Base-by-base conservation (phyloP, 2,329 filamentous ascomycete species). In the Sclerotinia spermophila region DNA sequence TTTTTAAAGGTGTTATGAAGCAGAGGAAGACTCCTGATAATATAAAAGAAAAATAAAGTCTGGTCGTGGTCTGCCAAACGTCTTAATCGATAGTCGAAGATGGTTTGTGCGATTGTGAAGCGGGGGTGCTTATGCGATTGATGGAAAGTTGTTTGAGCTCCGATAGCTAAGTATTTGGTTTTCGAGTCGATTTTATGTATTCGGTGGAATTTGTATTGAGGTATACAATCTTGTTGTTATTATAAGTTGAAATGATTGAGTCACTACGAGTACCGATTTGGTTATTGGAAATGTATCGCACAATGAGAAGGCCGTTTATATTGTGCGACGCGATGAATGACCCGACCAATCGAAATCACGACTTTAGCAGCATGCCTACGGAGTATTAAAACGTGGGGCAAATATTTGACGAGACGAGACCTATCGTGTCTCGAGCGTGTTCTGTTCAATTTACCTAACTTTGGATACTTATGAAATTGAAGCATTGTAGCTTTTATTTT, bases 1-100 rank as follows among this genome's bases (percentile, higher is more conserved):
- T 94, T 79, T 94, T 96, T 94, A 93, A 95, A 94, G 92, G 92
- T 85, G 85, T 56, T 71, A 80, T 81, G 83, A 86, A 85, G 84
- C 81, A 80, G 76, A 81, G 82, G 80, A 82, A 78, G 78, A 80
- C 78, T 81, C 80, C 79, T 74, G 72, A 56, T 44, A 67, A 42
- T 56, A 45, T 53, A 55, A 27, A 48, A 72, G 67, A 61, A 51
- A 45, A 66, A 40, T 68, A 65, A 51, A 19, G 38, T 35, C 60
- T 67, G 55, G 61, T 61, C 35, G 33, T 64, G 53, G 33, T 67
- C 71, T 74, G 66, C 73, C 72, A 74, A 71, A 59, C 67, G 35
- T 53, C 13, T 40, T 24, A n/a, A 33, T 40, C 27, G 58, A 40
- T 64, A 19, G 24, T 44, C 15, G 44, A 42, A 69, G 44, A 44